These are phyloP conservation scores for Fusarium goolgardi DNA, from an alignment of 2,329 filamentous ascomycete species.

Conservation along the genomic window DNA sequence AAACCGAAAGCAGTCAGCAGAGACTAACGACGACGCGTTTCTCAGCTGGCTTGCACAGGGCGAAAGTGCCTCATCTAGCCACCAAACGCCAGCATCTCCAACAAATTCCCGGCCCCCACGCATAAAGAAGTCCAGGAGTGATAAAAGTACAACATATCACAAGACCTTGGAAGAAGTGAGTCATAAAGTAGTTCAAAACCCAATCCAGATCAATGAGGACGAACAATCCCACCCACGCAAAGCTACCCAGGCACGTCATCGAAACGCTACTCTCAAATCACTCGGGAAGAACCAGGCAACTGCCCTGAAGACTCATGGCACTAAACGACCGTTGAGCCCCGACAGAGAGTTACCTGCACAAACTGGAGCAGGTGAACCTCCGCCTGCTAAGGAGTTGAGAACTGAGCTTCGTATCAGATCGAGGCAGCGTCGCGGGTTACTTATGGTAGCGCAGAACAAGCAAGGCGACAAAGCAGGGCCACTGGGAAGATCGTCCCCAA, in stretches of 20 bases:
- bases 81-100: not conserved
- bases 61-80: not conserved
- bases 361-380: not conserved
- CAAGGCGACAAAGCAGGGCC: not conserved
- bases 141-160: not conserved
- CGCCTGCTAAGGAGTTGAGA: conserved; percentile 48
- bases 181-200: not conserved
- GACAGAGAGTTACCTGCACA: not conserved
- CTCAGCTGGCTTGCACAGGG: conserved; percentile 24
- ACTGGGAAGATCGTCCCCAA: not conserved
- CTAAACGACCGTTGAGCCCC: conserved; percentile 18
- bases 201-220: not conserved
- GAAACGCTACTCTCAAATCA: not conserved
- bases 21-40: conserved; percentile 26
- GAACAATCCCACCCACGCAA: not conserved
- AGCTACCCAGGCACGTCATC: not conserved
- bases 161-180: not conserved
- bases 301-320: not conserved
- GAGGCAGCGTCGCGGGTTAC: conserved; percentile 60
- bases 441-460: conserved; percentile 58
- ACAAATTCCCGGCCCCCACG: not conserved
- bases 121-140: not conserved
- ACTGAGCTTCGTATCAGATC: conserved; percentile 62
- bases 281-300: not conserved
- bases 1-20: not conserved